Base-by-base conservation (phyloP, 1,284 basidiomycete species). In the Tilletia setariae region DNA sequence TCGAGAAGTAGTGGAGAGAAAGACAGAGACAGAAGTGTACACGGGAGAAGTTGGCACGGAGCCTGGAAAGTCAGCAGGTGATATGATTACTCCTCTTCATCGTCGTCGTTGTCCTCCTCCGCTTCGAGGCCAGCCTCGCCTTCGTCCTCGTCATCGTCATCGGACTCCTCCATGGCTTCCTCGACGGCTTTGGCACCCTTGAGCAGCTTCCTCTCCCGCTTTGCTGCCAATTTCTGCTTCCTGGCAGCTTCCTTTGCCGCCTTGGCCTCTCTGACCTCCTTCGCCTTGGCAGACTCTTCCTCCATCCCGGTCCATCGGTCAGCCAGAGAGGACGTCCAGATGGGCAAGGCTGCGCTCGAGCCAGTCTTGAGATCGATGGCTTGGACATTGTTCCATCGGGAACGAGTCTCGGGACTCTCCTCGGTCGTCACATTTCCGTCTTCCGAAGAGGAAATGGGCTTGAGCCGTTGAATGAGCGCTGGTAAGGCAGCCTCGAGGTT, bases 291-390 rank as follows among this genome's bases (percentile, higher is more conserved):
- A 15, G 56, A 62, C 21, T 62, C 65, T n/a, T 51, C 30, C 47
- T 69, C 56, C 65, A 65, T 65, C 1, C 69, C 69, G 30, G 30
- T 66, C 67, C 72, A 69, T 44, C 72, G 11, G 35, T 73, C 61
- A 68, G 71, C 87, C n/a, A 93, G 84, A 15, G 85, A 84, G 78
- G 90, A 91, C 53, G 86, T 88, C 93, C 93, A 98, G 75, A 98
- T 89, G 1, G 95, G 95, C 35, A 98, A 84, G 72, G 90, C 89
- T n/a, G 89, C 86, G 64, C 90, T 92, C 21, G 87, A 88, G 73
- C 89, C 91, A 2, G 93, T 96, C 85, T 98, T 98, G 85, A 98
- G 89, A 74, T 94, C 88, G 32, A 98, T 83, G 70, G 88, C 90
- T 78, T 96, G 92, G 63, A 98, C 86, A 81, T 97, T 97, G 67